Base-by-base conservation (phyloP, 495 filamentous ascomycete species). In the Tuber aestivum region DNA sequence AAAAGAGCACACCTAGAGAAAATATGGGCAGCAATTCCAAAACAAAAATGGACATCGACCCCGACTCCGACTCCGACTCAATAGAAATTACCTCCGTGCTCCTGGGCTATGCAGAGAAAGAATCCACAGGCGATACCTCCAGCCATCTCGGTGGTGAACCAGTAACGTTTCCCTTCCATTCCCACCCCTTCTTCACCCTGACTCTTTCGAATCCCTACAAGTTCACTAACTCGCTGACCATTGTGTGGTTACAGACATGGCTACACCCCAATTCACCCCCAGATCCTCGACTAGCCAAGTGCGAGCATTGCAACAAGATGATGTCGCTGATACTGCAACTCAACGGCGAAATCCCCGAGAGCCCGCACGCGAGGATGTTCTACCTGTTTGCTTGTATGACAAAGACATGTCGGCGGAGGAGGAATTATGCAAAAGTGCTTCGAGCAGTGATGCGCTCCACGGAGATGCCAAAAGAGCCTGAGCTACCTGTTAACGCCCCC, bases 311-410 rank as follows among this genome's bases (percentile, higher is more conserved):
- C 88, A 94, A 94, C 75, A 87, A 88, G 42, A 84, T 93, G 61
- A 94, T 97, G 91, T 87, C 90, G 0, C 87, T 97, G 6, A 88
- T 98, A 20, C 88, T 99, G 65, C 93, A 98, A 84, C 87, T 99
- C 68, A 93, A 99, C 84, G 95, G 90, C 80, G 94, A 97, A 76
- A 86, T 99, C 50, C 94, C 93, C 32, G 91, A 96, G 50, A 87
- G 89, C 48, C 89, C 89, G 38, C 91, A 98, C 82, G 94, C 97
- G 82, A 86, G 95, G 72, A 88, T 95, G 69, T 82, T 98, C 56
- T 97, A 97, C 80, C 85, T 98, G 18, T 94, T 94, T 81, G 87
- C 87, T 61, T 99, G 95, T 83, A 87, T 88, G 72, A 86, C 89
- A 72, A 95, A 93, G 83, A 86, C 89, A 35, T 99, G 95, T 83